phyloP scores from a whole-genome alignment of 2,329 filamentous ascomycete genomes.

The Stagonosporopsis chrysanthemi region DNA sequence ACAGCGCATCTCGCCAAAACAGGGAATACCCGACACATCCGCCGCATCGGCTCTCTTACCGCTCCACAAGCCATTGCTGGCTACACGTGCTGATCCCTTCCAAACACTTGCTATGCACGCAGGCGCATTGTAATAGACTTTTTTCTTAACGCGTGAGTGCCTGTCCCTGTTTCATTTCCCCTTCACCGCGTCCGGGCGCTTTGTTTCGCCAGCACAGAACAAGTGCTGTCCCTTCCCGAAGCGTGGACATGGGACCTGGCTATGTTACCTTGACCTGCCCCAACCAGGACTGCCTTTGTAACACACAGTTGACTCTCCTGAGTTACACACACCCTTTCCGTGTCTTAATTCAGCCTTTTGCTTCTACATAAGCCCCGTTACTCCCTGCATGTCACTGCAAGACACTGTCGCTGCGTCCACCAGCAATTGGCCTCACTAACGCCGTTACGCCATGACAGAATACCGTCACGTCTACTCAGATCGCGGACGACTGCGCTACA shows the following conservation, averaged over 20 bases:
- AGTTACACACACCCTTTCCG: conserved; percentile 36
- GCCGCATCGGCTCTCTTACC: conserved; percentile 38
- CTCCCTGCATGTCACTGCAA: conserved; percentile 26
- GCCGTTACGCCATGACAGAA: conserved; percentile 48
- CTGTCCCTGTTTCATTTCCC: conserved; percentile 48
- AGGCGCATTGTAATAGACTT: conserved; percentile 30
- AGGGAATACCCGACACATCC: conserved; percentile 46
- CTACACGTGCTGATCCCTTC: conserved; percentile 37
- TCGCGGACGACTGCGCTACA: conserved; percentile 49
- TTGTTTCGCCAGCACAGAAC: conserved; percentile 39
- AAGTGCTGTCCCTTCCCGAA: conserved; percentile 38
- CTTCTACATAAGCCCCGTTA: conserved; percentile 31
- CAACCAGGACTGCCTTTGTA: conserved; percentile 46
- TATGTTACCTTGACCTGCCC: conserved; percentile 41
- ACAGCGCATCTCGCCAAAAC: conserved; percentile 39
- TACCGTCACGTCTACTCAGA: conserved; percentile 49
- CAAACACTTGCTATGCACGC: conserved; percentile 34
- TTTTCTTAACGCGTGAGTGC: conserved; percentile 32
- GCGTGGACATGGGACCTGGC: conserved; percentile 40
- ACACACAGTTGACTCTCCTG: conserved; percentile 39
- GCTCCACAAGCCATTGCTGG: conserved; percentile 34
- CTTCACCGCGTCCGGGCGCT: conserved; percentile 34
- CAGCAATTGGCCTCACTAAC: conserved; percentile 41
- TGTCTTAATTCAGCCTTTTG: conserved; percentile 23
- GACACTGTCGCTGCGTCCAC: conserved; percentile 16